These are phyloP conservation scores for Podaxis carcinomalis DNA, from an alignment of 768 basidiomycete species.

Conservation along the genomic window DNA sequence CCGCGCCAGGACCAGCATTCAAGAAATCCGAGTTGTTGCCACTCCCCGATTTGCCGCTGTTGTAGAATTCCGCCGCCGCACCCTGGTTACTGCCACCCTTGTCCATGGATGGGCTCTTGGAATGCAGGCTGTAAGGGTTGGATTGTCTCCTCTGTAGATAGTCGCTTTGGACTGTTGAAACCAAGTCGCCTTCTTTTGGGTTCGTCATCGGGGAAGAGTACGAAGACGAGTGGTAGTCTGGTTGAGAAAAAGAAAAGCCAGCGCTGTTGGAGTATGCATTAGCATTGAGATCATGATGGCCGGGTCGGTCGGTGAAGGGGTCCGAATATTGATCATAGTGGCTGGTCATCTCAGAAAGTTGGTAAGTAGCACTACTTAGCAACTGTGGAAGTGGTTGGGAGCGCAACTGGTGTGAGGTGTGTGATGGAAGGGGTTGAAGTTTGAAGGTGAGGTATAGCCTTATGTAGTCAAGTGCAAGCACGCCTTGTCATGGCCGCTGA, in stretches of 20 bases:
- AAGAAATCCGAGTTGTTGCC: background rate
- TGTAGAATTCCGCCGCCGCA: constrained; percentile 5
- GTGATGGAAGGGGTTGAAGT: no score
- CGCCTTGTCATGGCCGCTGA: background rate
- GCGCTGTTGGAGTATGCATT: background rate
- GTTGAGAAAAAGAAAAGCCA: background rate
- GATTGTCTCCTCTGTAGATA: constrained; percentile 3
- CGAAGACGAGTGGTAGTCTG: background rate
- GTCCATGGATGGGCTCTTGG: constrained; percentile 1
- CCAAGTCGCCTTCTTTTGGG: background rate
- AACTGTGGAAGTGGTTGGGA: background rate
- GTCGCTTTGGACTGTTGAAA: background rate
- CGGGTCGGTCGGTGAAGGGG: constrained; percentile 4
- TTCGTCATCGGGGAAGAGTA: constrained; percentile 1
- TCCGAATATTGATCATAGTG: constrained; percentile 5
- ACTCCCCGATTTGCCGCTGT: background rate
- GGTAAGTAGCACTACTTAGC: background rate
- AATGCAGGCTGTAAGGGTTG: background rate
- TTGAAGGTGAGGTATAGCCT: background rate
- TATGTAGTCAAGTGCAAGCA: background rate
- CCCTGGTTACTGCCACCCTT: background rate
- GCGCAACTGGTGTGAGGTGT: no score
- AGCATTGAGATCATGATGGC: background rate
- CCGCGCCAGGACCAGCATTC: background rate
- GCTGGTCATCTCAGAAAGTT: background rate